These are phyloP conservation scores for Kwoniella shandongensis DNA, from an alignment of 768 basidiomycete species.

Conservation along the genomic window DNA sequence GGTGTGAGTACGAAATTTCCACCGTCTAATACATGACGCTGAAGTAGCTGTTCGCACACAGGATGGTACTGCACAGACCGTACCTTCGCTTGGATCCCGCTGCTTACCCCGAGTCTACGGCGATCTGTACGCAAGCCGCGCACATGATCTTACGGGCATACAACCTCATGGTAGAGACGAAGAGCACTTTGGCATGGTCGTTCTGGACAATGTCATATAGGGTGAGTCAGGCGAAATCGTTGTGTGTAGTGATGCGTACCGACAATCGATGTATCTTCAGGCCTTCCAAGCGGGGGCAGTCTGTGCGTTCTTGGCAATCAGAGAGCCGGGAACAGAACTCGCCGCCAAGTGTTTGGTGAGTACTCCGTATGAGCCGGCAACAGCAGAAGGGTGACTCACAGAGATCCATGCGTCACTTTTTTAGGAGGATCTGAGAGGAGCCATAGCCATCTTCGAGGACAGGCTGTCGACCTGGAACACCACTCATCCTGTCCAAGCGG, in stretches of 20 bases:
- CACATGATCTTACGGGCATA: constrained; percentile 64
- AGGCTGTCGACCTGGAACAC: constrained; percentile 42
- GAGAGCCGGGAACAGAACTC: constrained; percentile 42
- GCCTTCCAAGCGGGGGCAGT: constrained; percentile 48
- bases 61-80: constrained; percentile 49
- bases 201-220: constrained; percentile 52
- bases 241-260: neutral
- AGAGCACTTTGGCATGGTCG: constrained; percentile 46
- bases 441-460: constrained; percentile 45
- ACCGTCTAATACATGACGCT: neutral
- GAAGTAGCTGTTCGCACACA: constrained; percentile 7
- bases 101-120: constrained; percentile 56
- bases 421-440: constrained; percentile 45
- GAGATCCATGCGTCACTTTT: no score
- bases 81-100: constrained; percentile 48
- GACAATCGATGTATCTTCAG: constrained; percentile 12
- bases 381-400: neutral
- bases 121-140: constrained; percentile 67
- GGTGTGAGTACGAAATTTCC: constrained; percentile 31
- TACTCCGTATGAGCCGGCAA: neutral
- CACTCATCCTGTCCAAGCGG: constrained; percentile 50
- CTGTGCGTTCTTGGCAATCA: constrained; percentile 47
- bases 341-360: constrained; percentile 46
- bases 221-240: constrained; percentile 13
- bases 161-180: constrained; percentile 44